Conservation (phyloP, 192 early-diverging fungal genomes). For the Umbelopsis isabellina region DNA sequence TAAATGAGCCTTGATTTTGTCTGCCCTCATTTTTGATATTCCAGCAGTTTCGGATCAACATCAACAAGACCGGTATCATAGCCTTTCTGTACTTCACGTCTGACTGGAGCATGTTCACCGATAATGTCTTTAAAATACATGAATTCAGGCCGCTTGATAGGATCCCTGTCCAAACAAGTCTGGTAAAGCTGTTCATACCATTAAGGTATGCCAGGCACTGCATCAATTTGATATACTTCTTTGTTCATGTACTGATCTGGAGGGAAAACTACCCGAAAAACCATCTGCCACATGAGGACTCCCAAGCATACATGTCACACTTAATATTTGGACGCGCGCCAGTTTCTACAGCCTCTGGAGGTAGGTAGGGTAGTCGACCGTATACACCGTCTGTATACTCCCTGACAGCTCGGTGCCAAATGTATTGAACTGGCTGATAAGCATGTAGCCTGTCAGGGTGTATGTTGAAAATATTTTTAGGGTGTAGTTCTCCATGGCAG, state of each 20-base stretch:
- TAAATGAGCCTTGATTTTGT: slow-evolving; percentile 20
- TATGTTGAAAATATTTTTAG: slow-evolving; percentile 15
- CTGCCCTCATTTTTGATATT: background rate
- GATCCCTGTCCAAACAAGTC: slow-evolving; percentile 12
- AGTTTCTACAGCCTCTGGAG: slow-evolving; percentile 1
- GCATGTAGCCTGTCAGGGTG: background rate
- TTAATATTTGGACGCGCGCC: background rate
- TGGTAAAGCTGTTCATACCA: slow-evolving; percentile 19
- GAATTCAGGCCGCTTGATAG: slow-evolving; percentile 13
- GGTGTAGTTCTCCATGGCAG: slow-evolving; percentile 9
- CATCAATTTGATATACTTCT: slow-evolving; percentile 19
- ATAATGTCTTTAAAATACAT: slow-evolving; percentile 5
- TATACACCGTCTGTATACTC: slow-evolving; percentile 9
- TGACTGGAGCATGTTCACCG: background rate
- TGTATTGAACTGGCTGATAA: background rate
- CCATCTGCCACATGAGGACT: slow-evolving; percentile 16
- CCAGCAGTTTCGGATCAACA: background rate
- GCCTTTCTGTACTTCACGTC: slow-evolving; percentile 10
- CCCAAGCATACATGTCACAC: background rate
- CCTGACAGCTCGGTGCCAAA: slow-evolving; percentile 15
- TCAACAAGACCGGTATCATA: slow-evolving; percentile 18
- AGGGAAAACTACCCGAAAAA: slow-evolving; percentile 2
- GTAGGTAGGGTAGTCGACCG: slow-evolving; percentile 17
- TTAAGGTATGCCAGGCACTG: background rate
- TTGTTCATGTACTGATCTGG: slow-evolving; percentile 13